phyloP scores from a whole-genome alignment of 192 early-diverging fungal genomes.

The Endogone sp. region DNA sequence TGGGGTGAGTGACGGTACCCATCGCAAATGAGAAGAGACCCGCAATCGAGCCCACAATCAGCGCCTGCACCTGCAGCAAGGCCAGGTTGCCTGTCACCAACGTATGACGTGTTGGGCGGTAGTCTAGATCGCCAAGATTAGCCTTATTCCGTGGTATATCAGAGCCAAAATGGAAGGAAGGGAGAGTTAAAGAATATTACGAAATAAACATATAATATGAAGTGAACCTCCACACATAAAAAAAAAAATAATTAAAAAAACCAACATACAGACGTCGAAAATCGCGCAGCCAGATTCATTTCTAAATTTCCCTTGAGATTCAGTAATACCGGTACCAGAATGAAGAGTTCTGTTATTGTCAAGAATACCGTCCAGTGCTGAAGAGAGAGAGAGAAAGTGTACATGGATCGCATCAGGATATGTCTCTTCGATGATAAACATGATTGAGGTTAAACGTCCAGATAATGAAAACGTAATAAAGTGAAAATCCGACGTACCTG shows the following conservation, averaged over 20 bases:
- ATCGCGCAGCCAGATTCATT: slow-evolving; percentile 83
- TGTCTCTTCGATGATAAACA: no score
- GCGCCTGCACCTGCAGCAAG: slow-evolving; percentile 70
- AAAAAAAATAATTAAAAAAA: slow-evolving; percentile 19
- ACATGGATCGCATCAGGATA: neutral
- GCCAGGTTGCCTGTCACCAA: slow-evolving; percentile 72
- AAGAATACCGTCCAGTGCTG: slow-evolving; percentile 70
- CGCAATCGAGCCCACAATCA: slow-evolving; percentile 65
- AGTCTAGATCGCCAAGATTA: slow-evolving; percentile 66
- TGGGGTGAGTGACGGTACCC: slow-evolving; percentile 48
- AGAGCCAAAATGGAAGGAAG: neutral
- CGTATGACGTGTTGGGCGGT: slow-evolving; percentile 36
- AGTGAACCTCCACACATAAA: slow-evolving; percentile 8
- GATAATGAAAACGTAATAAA: no score
- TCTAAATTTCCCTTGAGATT: slow-evolving; percentile 92
- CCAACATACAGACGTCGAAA: slow-evolving; percentile 63
- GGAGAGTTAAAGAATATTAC: no score
- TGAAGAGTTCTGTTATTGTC: slow-evolving; percentile 68
- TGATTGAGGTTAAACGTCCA: no score
- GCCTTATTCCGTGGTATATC: slow-evolving; percentile 28
- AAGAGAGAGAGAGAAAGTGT: neutral
- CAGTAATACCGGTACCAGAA: slow-evolving; percentile 80
- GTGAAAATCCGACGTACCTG: no score
- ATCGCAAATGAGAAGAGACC: slow-evolving; percentile 65
- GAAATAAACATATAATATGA: no score